A percentile compares a stretch with the other conserved stretches of the same genome.
phyloP scores from a whole-genome alignment of 345 rosid genomes.

The Moricandia arvensis region DNA sequence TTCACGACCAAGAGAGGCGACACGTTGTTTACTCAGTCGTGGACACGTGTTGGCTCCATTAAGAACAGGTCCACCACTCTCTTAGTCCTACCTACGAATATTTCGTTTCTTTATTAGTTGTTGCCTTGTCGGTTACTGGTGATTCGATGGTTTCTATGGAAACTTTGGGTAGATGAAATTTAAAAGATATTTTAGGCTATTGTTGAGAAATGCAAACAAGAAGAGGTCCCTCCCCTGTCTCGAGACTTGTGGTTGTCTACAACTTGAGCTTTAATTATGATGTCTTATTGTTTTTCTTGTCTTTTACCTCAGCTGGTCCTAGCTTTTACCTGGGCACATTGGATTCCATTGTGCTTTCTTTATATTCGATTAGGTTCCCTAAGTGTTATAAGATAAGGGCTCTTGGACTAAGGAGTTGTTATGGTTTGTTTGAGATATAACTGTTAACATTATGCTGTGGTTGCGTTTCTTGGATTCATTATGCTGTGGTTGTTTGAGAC shows the following conservation, averaged over 20 bases:
- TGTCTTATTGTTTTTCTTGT: conserved; percentile 9
- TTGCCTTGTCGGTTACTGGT: conserved; percentile 6
- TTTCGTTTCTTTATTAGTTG: background rate
- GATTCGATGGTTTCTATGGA: background rate
- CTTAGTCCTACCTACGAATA: no score
- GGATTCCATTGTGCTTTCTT: background rate
- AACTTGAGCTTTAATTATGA: conserved; percentile 1
- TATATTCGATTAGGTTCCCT: background rate
- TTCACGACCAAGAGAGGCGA: conserved; percentile 61
- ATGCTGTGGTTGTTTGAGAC: background rate
- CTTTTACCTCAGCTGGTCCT: conserved; percentile 40
- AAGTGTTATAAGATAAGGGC: background rate
- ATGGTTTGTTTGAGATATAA: background rate
- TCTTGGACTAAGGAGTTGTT: background rate
- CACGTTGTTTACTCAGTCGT: conserved; percentile 74
- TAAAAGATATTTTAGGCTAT: conserved; percentile 3
- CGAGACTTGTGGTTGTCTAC: conserved; percentile 28
- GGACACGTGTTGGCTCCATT: conserved; percentile 51
- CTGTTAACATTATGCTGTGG: background rate
- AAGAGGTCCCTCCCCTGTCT: conserved; percentile 19
- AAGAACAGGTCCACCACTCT: conserved; percentile 51
- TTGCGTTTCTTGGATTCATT: background rate
- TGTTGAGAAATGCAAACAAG: background rate
- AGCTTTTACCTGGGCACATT: conserved; percentile 20
- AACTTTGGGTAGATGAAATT: background rate